These are phyloP conservation scores for Mortierella sp. DNA, from an alignment of 371 early-diverging fungal genomes.

Conservation along the genomic window DNA sequence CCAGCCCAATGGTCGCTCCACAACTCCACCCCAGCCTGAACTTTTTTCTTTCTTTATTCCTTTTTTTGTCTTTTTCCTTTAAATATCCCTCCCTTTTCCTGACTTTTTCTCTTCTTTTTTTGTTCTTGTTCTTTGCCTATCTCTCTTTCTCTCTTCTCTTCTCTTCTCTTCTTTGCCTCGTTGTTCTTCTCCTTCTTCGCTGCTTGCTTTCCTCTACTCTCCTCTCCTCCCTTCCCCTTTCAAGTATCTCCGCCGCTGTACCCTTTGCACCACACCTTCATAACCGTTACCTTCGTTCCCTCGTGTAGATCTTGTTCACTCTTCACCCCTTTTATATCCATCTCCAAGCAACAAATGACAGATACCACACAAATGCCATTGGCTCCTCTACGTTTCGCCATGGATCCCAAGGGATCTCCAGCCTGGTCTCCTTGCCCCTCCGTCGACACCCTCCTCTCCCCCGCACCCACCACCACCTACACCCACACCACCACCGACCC, in stretches of 20 bases:
- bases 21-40: slow-evolving; percentile 3
- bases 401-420: background rate
- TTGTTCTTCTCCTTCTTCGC: background rate
- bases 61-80: background rate
- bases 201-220: background rate
- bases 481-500: slow-evolving; percentile 11
- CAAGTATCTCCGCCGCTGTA: background rate
- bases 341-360: background rate
- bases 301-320: background rate
- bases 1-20: slow-evolving; percentile 8
- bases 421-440: slow-evolving; percentile 4
- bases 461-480: slow-evolving; percentile 9
- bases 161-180: background rate
- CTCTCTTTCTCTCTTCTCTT: background rate
- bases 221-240: background rate
- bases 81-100: background rate
- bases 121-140: background rate
- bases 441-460: slow-evolving; percentile 9
- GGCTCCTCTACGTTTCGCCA: background rate
- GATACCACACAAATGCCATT: background rate
- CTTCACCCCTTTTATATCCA: background rate
- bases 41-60: background rate
- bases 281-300: background rate
- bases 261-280: background rate
- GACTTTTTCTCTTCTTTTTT: background rate